A percentile compares a stretch with the other conserved stretches of the same genome.
phyloP scores from a whole-genome alignment of 2,329 filamentous ascomycete species.

The Kalmusia sp. region DNA sequence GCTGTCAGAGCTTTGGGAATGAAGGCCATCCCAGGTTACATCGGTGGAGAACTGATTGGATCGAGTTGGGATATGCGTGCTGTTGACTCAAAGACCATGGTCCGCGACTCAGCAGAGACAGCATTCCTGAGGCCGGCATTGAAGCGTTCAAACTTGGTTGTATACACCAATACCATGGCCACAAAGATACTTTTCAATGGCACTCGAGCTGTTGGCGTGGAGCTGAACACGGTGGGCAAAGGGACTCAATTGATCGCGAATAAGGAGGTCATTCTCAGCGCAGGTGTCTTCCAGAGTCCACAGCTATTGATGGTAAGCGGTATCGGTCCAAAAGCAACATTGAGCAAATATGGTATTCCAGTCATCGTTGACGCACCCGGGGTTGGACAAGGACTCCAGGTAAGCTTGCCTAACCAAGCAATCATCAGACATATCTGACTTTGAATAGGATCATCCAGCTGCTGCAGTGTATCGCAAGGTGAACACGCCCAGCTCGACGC shows the following conservation, averaged over 20 bases:
- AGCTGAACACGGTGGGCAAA: not conserved
- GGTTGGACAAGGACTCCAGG: conserved; percentile 62
- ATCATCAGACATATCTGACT: too few species aligned
- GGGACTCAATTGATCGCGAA: conserved; percentile 15
- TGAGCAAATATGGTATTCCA: conserved; percentile 59
- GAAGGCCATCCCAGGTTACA: conserved; percentile 16
- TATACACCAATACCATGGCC: conserved; percentile 74
- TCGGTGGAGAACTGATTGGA: conserved; percentile 26
- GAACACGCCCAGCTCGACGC: conserved; percentile 15
- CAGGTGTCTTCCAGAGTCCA: conserved; percentile 41
- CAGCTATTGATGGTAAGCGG: conserved; percentile 17
- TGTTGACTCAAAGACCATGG: conserved; percentile 16
- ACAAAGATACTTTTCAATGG: conserved; percentile 24
- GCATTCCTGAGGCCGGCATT: conserved; percentile 22
- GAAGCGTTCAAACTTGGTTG: conserved; percentile 17
- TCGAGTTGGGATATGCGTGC: conserved; percentile 17
- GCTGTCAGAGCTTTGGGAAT: conserved; percentile 24
- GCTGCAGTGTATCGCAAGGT: conserved; percentile 25
- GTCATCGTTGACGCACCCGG: conserved; percentile 63
- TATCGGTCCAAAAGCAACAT: conserved; percentile 61
- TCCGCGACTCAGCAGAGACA: conserved; percentile 22
- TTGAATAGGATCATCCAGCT: conserved; percentile 31
- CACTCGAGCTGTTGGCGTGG: not conserved
- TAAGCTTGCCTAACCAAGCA: too few species aligned
- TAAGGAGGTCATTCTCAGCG: conserved; percentile 18